Conservation (phyloP, 2,329 filamentous ascomycete genomes). For the Aspergillus japonicus region DNA sequence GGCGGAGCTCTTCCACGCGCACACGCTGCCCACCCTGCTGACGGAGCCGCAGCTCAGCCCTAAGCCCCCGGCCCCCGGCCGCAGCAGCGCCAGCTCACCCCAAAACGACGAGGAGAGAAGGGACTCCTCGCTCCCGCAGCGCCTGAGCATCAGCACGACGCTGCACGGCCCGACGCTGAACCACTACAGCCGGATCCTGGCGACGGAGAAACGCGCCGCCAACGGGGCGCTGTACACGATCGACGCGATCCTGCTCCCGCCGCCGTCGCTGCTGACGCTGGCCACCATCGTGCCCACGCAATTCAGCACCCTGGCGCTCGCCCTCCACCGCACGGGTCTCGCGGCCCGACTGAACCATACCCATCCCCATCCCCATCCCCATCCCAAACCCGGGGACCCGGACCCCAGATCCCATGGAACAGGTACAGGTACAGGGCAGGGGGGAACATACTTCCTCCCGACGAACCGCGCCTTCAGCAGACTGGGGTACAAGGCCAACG, state of each 20-base stretch:
- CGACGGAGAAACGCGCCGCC: constrained; percentile 51
- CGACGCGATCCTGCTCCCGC: constrained; percentile 73
- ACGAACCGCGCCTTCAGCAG: constrained; percentile 76
- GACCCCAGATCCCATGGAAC: too few species aligned
- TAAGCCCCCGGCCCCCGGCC: not conserved
- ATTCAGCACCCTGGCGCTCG: constrained; percentile 78
- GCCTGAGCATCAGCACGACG: constrained; percentile 66
- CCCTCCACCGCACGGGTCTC: constrained; percentile 71
- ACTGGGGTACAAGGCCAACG: constrained; percentile 71
- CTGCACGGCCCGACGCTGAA: constrained; percentile 69
- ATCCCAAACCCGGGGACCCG: too few species aligned
- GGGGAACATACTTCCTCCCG: constrained; percentile 81
- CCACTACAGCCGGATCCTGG: constrained; percentile 69
- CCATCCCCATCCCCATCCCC: constrained; percentile 39
- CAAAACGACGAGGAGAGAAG: too few species aligned
- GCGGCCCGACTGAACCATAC: constrained; percentile 54
- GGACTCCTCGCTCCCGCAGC: constrained; percentile 52
- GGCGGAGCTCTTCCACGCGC: constrained; percentile 62
- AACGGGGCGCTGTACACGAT: constrained; percentile 82
- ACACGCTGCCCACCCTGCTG: constrained; percentile 72
- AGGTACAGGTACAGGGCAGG: not conserved
- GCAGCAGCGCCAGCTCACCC: not conserved
- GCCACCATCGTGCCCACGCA: constrained; percentile 64
- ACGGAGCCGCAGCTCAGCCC: constrained; percentile 58
- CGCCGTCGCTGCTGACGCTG: constrained; percentile 63